Base-by-base conservation (phyloP, 305 asterid species). In the Fraxinus dipetala region DNA sequence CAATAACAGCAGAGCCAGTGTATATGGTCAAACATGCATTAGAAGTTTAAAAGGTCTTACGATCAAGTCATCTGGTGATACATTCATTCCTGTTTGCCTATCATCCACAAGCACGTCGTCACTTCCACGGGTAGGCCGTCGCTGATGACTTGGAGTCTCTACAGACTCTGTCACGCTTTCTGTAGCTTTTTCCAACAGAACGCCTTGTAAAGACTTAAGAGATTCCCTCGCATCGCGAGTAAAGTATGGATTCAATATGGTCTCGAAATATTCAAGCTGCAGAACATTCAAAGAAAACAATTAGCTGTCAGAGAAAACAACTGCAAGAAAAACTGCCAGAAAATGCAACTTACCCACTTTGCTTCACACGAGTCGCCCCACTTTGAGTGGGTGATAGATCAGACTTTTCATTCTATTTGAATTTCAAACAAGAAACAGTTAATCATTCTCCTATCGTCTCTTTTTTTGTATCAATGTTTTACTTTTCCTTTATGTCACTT, bases 41-140 rank as follows among this genome's bases (percentile, higher is more conserved):
- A 82, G 67, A 80, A 28, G 24, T 30, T 13, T 28, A 75, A 59
- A 22, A 61, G 2, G 80, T 31, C 98, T 93, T 90, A 95, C 99
- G 79, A 96, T 92, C 78, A 96, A 91, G 93, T 96, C 99, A 90
- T 96, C 99, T 0, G 99, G 99, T 45, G 98, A 96, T 73, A 94
- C 92, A 61, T 85, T 83, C 83, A 89, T 80, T 74, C 92, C 94
- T 73, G 95, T 91, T 76, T 89, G 97, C 85, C 97, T 90, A 75
- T 96, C 99, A 82, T 93, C 99, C 74, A 91, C 85, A 72, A 90
- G 87, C 84, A 89, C 96, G 65, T 96, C 99, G 79, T 93, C 98
- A 82, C 92, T 91, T 88, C 98, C 98, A 80, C 99, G 98, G 28
- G 99, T 96, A 75, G 97, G 88, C 80, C 98, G 89, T 45, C 98